phyloP scores from a whole-genome alignment of 208 protist species.

The Leishmania martiniquensis region DNA sequence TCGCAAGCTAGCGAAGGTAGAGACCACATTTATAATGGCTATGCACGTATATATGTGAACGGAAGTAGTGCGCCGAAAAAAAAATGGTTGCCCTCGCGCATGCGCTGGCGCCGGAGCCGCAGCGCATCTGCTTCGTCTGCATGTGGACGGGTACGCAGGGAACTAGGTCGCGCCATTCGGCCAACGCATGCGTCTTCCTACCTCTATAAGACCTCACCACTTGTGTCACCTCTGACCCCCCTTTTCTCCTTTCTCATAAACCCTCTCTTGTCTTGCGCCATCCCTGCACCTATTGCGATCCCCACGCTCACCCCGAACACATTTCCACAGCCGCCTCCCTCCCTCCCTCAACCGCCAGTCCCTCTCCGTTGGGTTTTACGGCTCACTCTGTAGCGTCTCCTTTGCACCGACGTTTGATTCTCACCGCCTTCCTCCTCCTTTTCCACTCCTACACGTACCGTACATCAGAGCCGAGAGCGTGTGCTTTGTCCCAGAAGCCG shows the following conservation, averaged over 20 bases:
- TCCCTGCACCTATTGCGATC: not conserved
- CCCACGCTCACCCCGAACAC: not conserved
- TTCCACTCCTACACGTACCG: not conserved
- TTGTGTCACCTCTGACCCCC: constrained; percentile 7
- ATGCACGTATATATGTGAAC: not conserved
- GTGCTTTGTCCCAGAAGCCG: not conserved
- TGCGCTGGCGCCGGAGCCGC: not conserved
- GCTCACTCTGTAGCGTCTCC: not conserved
- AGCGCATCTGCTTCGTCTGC: not conserved
- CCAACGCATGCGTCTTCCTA: not conserved
- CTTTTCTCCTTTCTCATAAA: constrained; percentile 1
- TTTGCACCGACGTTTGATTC: not conserved
- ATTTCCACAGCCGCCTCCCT: not conserved
- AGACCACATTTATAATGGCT: not conserved
- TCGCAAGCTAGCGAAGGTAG: not conserved
- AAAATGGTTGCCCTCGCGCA: not conserved
- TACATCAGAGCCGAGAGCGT: not conserved
- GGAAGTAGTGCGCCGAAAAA: not conserved
- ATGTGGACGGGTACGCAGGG: no score
- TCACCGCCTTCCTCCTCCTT: not conserved
- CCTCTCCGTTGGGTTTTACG: not conserved
- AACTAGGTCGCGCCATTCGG: not conserved
- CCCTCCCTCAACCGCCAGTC: not conserved
- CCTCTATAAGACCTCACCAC: not conserved
- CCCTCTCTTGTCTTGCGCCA: not conserved